A percentile compares a stretch with the other conserved stretches of the same genome.
These are phyloP conservation scores for Piper betle DNA, from an alignment of 164 flowering plant species.

Conservation along the genomic window DNA sequence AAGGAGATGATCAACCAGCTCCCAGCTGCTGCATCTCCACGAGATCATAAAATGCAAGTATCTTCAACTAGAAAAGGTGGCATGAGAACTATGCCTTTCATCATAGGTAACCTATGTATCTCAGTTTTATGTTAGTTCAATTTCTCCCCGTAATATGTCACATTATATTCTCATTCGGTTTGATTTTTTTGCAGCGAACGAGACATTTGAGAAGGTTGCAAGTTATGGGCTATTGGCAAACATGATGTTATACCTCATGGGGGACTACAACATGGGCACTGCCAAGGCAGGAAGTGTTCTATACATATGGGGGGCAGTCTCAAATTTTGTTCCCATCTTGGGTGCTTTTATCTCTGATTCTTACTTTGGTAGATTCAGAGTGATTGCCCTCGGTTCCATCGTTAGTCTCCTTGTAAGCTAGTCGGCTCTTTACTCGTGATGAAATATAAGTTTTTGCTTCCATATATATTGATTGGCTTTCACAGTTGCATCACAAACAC, in stretches of 20 bases:
- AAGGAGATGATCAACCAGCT: constrained; percentile 2
- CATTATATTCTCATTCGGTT: background rate
- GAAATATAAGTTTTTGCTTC: too few species aligned
- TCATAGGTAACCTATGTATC: constrained; percentile 5
- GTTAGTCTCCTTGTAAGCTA: constrained; percentile 31
- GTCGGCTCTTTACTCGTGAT: background rate
- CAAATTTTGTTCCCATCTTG: constrained; percentile 26
- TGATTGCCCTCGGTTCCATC: constrained; percentile 35
- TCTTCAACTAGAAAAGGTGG: constrained; percentile 6
- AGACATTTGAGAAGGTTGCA: constrained; percentile 47
- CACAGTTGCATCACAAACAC: too few species aligned
- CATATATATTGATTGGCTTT: too few species aligned
- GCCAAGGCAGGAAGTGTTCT: constrained; percentile 25
- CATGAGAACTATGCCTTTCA: constrained; percentile 13
- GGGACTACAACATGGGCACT: constrained; percentile 18
- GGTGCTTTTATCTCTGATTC: constrained; percentile 65
- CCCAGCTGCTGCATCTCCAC: background rate
- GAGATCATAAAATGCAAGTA: background rate
- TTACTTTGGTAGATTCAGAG: constrained; percentile 43
- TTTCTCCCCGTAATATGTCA: background rate
- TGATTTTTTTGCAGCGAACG: constrained; percentile 28
- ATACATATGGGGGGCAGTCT: constrained; percentile 31
- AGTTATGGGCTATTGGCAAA: constrained; percentile 35
- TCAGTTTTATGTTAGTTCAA: too few species aligned
- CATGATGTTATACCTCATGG: constrained; percentile 41